Evolutionary conservation across 2,329 filamentous ascomycete species (phyloP), one percentile per base, ranked within the genome.

Genomic region (Raffaelea albimanens): DNA sequence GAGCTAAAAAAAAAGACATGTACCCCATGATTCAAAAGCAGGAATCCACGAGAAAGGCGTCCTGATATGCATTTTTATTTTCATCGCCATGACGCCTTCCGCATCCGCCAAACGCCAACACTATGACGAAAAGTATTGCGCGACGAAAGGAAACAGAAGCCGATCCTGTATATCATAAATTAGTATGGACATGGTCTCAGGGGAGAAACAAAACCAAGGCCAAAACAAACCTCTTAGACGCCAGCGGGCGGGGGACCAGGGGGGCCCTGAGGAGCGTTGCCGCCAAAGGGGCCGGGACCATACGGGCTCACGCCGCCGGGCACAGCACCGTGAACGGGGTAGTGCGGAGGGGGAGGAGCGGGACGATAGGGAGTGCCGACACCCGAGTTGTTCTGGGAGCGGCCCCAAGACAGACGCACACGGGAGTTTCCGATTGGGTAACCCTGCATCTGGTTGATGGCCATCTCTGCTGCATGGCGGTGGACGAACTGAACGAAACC

Each of bases 381-480:
- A 49, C 93, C 93, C 53, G 91, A 97, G 76, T 98, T 98, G 81
- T 97, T 98, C 76, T 98, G 93, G 47, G 87, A 94, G 55, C 93
- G 87, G 54, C 93, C 93, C 93, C 93, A 98, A 65, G 88, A 95
- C 57, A 98, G 79, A 60, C 93, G 89, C 51, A 98, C 93, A 56
- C 93, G 89, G 42, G 91, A 97, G 76, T 98, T 98, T 48, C 93
- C 93, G 61, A 98, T 98, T 21, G 93, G 93, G 66, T 98, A 98
- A 52, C 93, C 93, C 71, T 98, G 93, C 93, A 98, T 98, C 71
- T 98, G 93, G 72, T 98, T 98, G 78, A 98, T 98, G 57, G 93
- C 93, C 93, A 98, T 98, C 73, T 98, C 93, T 14, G 93, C 93
- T 46, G 93, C 93, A 62, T 98, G 93, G 56, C 93, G 89, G 72